Conservation (phyloP, 768 basidiomycete species). For the Boletus barrowsii region DNA sequence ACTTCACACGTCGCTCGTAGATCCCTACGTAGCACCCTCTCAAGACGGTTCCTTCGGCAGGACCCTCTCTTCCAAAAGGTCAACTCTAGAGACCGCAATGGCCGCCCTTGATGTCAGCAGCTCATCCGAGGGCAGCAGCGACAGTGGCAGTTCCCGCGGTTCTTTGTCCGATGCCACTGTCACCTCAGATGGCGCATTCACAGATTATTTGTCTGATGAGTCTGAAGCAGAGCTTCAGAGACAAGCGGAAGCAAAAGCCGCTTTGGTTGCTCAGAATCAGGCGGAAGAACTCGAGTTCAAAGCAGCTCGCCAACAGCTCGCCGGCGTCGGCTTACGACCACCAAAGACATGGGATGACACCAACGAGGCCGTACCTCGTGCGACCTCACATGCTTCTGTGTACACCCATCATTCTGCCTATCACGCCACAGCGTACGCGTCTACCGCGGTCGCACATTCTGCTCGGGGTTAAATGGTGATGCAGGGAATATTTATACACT, state of each 20-base stretch:
- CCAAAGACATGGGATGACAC: constrained; percentile 73
- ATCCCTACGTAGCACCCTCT: constrained; percentile 23
- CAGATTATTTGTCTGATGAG: constrained; percentile 89
- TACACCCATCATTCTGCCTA: constrained; percentile 29
- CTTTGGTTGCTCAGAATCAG: constrained; percentile 73
- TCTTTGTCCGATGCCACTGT: constrained; percentile 72
- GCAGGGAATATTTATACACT: constrained; percentile 21
- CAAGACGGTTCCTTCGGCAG: constrained; percentile 33
- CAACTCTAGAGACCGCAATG: constrained; percentile 38
- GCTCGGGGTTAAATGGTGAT: constrained; percentile 24
- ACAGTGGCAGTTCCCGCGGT: constrained; percentile 46
- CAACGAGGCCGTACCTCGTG: constrained; percentile 33
- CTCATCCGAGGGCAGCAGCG: constrained; percentile 61
- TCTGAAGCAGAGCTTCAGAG: constrained; percentile 87
- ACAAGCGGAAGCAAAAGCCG: constrained; percentile 79
- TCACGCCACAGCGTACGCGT: constrained; percentile 24
- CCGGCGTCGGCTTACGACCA: constrained; percentile 68
- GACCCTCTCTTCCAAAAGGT: constrained; percentile 33
- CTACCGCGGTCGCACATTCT: constrained; percentile 28
- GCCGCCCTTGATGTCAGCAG: constrained; percentile 35
- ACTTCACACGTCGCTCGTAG: constrained; percentile 20
- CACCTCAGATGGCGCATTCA: constrained; percentile 84
- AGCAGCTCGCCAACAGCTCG: constrained; percentile 75
- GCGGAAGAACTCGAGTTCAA: constrained; percentile 80
- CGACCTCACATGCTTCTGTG: constrained; percentile 19